Base-by-base conservation (phyloP, 2,329 filamentous ascomycete genomes). In the Fusarium verrucosum region DNA sequence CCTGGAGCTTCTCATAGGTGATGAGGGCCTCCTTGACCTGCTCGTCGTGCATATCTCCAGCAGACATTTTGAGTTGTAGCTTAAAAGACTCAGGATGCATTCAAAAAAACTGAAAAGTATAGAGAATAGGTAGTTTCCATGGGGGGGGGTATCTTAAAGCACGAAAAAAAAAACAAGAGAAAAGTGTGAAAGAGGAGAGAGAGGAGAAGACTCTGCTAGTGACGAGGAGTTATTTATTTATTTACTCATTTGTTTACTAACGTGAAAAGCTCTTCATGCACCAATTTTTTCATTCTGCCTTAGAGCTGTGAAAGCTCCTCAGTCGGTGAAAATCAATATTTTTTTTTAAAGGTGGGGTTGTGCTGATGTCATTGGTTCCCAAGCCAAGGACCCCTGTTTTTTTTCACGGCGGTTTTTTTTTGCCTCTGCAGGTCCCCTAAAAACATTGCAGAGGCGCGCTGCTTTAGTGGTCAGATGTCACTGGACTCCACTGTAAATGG, bases 1-100 rank as follows among this genome's bases (percentile, higher is more conserved):
- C 85, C 57, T 87, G 85, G 66, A 98, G 87, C 76, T 94, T 87
- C 78, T 92, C 90, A 78, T 92, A 94, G 58, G 84, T 85, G 62
- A 89, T 79, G 58, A 78, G 68, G 32, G 70, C 70, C 68, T 72
- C 68, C 62, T 70, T 63, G 66, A 70, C 62, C 51, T 68, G 60
- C 42, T 59, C 68, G 58, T 79, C 80, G 23, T 78, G 74, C 58
- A 75, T 62, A 58, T 75, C 68, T 43, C 75, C 74, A 62, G 71
- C 69, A 72, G 75, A 76, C 77, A 78, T 78, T 57, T 42, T 73
- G 66, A 40, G 38, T 60, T 51, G 70, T 44, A 35, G 56, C 20
- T 38, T 52, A 50, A 47, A 57, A 44, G 54, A 50, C 38, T 50
- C 42, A 26, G 51, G 51, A 50, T 40, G 42, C 50, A 60, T 66